Percentiles rank a stretch among this genome's conserved stretches.
Evolutionary conservation across 2,329 filamentous ascomycete genomes (phyloP).

Genomic region (Exophiala lecanii-corni): DNA sequence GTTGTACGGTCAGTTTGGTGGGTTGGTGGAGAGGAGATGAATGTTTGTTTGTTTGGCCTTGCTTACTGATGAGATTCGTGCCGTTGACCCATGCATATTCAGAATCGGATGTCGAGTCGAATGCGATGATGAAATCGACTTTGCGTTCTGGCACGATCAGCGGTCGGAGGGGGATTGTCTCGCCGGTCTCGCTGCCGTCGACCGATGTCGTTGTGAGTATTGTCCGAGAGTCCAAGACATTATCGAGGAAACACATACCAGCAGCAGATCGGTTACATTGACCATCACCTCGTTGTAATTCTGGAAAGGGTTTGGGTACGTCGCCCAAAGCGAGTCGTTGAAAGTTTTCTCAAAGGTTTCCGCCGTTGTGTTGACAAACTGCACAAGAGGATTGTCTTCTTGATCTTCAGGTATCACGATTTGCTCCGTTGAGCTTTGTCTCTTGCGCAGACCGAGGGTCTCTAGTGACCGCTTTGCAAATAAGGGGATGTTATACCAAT

Average conservation of each 20-base stretch:
- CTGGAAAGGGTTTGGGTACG: constrained; percentile 19
- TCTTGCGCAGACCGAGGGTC: not conserved
- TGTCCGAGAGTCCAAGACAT: not conserved
- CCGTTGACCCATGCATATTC: constrained; percentile 14
- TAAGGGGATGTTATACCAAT: constrained; percentile 12
- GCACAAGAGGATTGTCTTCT: constrained; percentile 5
- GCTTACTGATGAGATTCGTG: constrained; percentile 8
- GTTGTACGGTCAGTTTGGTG: no score
- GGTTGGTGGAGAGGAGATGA: not conserved
- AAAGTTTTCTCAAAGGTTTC: constrained; percentile 7
- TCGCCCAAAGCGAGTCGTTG: constrained; percentile 11
- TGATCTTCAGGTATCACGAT: constrained; percentile 9
- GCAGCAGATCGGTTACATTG: constrained; percentile 4
- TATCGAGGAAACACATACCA: not conserved
- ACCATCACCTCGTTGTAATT: constrained; percentile 7
- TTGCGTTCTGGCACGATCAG: constrained; percentile 8
- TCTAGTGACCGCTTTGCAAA: constrained; percentile 12
- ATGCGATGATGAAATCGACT: constrained; percentile 16
- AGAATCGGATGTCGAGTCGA: constrained; percentile 4
- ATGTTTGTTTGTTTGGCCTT: not conserved
- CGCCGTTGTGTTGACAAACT: constrained; percentile 11
- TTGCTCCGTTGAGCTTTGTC: not conserved
- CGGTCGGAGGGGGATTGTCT: constrained; percentile 25
- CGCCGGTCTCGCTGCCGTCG: constrained; percentile 32
- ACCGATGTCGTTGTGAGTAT: constrained; percentile 24